Percentiles rank a stretch among this genome's conserved stretches.
Evolutionary conservation across 306 rosid species (phyloP).

Genomic region (Cicer pinnatifidum): DNA sequence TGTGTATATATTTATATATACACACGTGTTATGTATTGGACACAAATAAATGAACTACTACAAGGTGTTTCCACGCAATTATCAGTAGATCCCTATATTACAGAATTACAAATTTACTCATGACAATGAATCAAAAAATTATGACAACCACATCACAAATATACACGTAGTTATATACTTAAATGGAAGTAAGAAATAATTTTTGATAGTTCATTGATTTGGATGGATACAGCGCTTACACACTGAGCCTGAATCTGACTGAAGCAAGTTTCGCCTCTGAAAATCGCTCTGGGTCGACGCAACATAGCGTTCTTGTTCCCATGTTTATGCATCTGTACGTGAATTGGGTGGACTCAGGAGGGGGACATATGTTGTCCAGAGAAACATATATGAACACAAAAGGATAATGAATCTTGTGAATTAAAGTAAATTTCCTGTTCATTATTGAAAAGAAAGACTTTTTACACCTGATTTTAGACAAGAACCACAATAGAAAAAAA

Average conservation of each 20-base stretch:
- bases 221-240: conserved; percentile 51
- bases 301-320: conserved; percentile 31
- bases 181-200: conserved; percentile 7
- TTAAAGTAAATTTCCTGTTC: conserved; percentile 36
- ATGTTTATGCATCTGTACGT: conserved; percentile 33
- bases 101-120: conserved; percentile 59
- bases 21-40: conserved; percentile 18
- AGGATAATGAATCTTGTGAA: conserved; percentile 47
- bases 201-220: conserved; percentile 34
- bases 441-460: conserved; percentile 30
- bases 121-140: conserved; percentile 47
- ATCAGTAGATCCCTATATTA: conserved; percentile 47
- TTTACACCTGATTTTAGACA: conserved; percentile 38
- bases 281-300: neutral
- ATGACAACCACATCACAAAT: conserved; percentile 55
- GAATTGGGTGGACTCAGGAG: conserved; percentile 29
- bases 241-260: conserved; percentile 47
- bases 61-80: conserved; percentile 37
- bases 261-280: conserved; percentile 40
- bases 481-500: conserved; percentile 26
- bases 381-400: conserved; percentile 52
- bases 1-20: neutral
- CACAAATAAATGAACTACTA: conserved; percentile 32
- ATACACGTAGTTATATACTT: conserved; percentile 58
- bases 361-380: conserved; percentile 18